Evolutionary conservation across 352 stramenopile species (phyloP).

Genomic region (Bremia lactucae): DNA sequence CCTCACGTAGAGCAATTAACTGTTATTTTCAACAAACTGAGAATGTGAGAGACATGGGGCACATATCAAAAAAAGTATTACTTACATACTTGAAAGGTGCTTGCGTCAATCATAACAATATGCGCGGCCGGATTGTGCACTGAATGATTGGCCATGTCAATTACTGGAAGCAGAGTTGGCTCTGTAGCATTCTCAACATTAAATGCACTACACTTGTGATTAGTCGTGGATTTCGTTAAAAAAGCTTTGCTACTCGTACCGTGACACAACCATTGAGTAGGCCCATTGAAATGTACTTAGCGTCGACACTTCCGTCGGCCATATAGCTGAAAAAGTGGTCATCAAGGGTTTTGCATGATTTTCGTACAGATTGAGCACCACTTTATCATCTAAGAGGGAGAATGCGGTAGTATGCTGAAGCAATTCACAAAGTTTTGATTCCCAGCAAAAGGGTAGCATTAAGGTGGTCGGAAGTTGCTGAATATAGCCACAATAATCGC

Average conservation of each 20-base stretch:
- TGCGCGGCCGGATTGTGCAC: constrained; percentile 25
- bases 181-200: constrained; percentile 23
- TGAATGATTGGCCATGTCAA: constrained; percentile 74
- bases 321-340: constrained; percentile 28
- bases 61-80: not conserved
- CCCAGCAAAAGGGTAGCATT: constrained; percentile 44
- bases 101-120: constrained; percentile 34
- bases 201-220: constrained; percentile 26
- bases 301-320: constrained; percentile 20
- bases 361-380: constrained; percentile 42
- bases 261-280: constrained; percentile 57
- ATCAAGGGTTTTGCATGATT: constrained; percentile 27
- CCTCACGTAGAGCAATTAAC: constrained; percentile 35
- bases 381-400: constrained; percentile 38
- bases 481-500: constrained; percentile 48
- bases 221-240: no score
- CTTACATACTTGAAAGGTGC: constrained; percentile 33
- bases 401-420: constrained; percentile 43
- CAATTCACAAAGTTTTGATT: constrained; percentile 9
- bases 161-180: constrained; percentile 56
- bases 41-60: constrained; percentile 2
- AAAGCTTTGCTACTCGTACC: constrained; percentile 21
- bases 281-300: constrained; percentile 51
- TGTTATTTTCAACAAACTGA: constrained; percentile 10
- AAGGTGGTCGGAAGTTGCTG: constrained; percentile 39